phyloP scores from a whole-genome alignment of 148 eudicot species.

The Persicaria maculosa region DNA sequence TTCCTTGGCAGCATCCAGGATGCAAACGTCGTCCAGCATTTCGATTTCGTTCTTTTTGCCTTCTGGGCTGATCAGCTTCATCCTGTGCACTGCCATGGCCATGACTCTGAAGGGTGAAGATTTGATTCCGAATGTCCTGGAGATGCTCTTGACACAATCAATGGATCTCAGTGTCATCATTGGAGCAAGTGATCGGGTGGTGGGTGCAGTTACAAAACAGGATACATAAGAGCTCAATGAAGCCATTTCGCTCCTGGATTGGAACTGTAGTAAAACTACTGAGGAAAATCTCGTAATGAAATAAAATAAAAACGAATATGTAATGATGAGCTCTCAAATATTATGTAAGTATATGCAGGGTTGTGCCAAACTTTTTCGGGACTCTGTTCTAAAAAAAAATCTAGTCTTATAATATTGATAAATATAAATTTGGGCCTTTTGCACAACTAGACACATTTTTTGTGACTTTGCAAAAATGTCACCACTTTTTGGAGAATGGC shows the following conservation, averaged over 20 bases:
- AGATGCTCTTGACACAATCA: conserved; percentile 28
- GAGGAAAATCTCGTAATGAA: not conserved
- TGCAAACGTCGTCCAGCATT: conserved; percentile 57
- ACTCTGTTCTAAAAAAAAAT: too few species aligned
- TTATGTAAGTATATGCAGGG: too few species aligned
- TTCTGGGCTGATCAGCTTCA: conserved; percentile 50
- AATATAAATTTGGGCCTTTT: too few species aligned
- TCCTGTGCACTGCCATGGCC: conserved; percentile 46
- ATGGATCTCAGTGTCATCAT: conserved; percentile 32
- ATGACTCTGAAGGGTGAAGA: conserved; percentile 33
- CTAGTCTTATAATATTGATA: too few species aligned
- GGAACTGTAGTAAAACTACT: not conserved
- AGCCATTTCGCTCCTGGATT: conserved; percentile 1
- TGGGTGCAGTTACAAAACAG: not conserved
- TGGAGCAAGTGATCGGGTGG: conserved; percentile 6
- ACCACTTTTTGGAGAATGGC: too few species aligned
- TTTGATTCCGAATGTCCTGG: conserved; percentile 46
- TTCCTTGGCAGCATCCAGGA: conserved; percentile 69
- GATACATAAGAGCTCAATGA: not conserved
- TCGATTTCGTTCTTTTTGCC: conserved; percentile 60
- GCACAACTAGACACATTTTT: too few species aligned
- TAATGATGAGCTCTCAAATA: not conserved
- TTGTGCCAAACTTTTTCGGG: too few species aligned
- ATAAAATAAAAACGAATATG: not conserved
- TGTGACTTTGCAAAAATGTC: too few species aligned